Evolutionary conservation across 148 eudicot genomes (phyloP).

Genomic region (Simmondsia chinensis): DNA sequence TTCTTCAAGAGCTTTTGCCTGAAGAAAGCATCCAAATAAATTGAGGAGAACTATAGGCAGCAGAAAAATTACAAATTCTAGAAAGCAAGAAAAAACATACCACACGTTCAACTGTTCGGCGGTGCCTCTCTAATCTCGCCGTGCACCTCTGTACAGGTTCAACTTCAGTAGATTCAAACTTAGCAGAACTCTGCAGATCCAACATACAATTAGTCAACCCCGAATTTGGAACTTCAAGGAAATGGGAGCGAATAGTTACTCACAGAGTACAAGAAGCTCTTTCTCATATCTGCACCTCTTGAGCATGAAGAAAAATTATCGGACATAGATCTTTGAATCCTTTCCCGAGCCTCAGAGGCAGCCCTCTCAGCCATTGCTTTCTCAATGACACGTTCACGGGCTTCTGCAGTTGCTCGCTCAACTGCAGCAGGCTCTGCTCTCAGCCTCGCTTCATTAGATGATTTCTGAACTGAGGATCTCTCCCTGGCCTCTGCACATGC

Average conservation of each 20-base stretch:
- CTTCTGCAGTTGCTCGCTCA: slow-evolving; percentile 80
- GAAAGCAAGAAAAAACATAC: slow-evolving; percentile 32
- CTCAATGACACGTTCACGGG: slow-evolving; percentile 64
- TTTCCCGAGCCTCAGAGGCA: slow-evolving; percentile 37
- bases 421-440: slow-evolving; percentile 88
- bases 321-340: slow-evolving; percentile 45
- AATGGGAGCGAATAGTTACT: slow-evolving; percentile 22
- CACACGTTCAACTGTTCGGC: slow-evolving; percentile 93
- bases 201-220: slow-evolving; percentile 11
- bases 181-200: slow-evolving; percentile 28
- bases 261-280: slow-evolving; percentile 54
- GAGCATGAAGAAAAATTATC: slow-evolving; percentile 43
- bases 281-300: slow-evolving; percentile 47
- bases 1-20: slow-evolving; percentile 96
- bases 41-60: neutral
- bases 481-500: slow-evolving; percentile 72
- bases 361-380: slow-evolving; percentile 62
- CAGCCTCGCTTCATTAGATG: slow-evolving; percentile 49
- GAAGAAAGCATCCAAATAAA: slow-evolving; percentile 10
- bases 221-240: neutral
- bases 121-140: slow-evolving; percentile 95
- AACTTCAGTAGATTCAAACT: slow-evolving; percentile 45
- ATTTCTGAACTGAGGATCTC: slow-evolving; percentile 37
- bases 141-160: slow-evolving; percentile 87
- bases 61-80: neutral